These are phyloP conservation scores for Bipolaris victoriae DNA, from an alignment of 2,329 filamentous ascomycete genomes.

Conservation along the genomic window DNA sequence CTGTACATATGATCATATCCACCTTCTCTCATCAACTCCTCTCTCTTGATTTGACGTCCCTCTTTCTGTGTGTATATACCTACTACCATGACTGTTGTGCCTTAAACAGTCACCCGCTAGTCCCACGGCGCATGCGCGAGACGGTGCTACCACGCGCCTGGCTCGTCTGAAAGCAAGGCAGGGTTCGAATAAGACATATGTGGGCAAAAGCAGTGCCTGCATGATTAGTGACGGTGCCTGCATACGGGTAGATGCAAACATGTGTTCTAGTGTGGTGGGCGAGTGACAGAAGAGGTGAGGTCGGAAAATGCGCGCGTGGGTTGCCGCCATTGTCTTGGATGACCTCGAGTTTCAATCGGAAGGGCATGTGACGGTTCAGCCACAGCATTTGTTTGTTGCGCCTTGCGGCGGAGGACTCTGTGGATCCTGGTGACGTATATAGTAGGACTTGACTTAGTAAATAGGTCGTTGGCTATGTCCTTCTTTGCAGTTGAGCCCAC, in stretches of 20 bases:
- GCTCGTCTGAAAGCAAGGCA: conserved; percentile 13
- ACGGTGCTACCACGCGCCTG: conserved; percentile 25
- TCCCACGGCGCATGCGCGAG: conserved; percentile 20
- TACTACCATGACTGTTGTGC: conserved; percentile 12
- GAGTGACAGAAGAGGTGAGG: conserved; percentile 39
- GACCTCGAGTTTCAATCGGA: conserved; percentile 29
- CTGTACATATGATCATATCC: conserved; percentile 16
- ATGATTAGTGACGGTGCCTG: conserved; percentile 38
- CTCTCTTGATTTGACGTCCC: conserved; percentile 21
- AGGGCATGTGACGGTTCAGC: conserved; percentile 31
- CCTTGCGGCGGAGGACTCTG: conserved; percentile 1
- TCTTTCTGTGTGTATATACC: conserved; percentile 18
- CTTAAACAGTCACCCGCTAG: conserved; percentile 27
- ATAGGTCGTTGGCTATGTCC: not conserved
- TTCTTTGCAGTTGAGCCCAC: conserved; percentile 3
- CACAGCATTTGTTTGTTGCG: conserved; percentile 5
- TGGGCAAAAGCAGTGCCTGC: conserved; percentile 30
- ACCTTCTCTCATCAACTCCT: conserved; percentile 8
- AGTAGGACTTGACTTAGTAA: not conserved
- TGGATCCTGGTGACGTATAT: conserved; percentile 8
- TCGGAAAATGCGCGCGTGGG: conserved; percentile 35
- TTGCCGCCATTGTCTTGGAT: conserved; percentile 39
- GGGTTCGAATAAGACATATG: conserved; percentile 32
- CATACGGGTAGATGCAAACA: conserved; percentile 35
- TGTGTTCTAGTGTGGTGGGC: conserved; percentile 31